Conservation (phyloP, 2,329 filamentous ascomycete genomes). For the Aspergillus bombycis region DNA sequence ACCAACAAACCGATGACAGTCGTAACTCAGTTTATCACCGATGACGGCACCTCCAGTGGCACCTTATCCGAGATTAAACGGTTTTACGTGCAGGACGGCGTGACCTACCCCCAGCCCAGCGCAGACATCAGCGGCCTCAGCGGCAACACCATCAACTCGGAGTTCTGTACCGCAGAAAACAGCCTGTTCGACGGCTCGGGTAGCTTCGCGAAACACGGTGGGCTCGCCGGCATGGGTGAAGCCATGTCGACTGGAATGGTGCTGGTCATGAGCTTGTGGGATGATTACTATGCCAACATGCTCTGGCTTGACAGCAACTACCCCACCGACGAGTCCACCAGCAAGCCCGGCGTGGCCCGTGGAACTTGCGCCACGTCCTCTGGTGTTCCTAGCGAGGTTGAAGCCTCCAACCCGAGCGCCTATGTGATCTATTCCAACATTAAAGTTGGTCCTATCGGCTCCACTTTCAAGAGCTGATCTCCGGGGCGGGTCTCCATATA, state of each 20-base stretch:
- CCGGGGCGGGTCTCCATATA: background rate
- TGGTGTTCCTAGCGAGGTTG: slow-evolving; percentile 56
- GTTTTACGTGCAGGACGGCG: slow-evolving; percentile 67
- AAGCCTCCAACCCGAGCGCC: slow-evolving; percentile 51
- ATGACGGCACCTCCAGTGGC: slow-evolving; percentile 54
- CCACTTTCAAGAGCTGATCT: slow-evolving; percentile 45
- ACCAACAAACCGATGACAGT: slow-evolving; percentile 65
- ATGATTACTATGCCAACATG: slow-evolving; percentile 71
- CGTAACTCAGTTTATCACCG: slow-evolving; percentile 67
- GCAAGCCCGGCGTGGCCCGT: slow-evolving; percentile 54
- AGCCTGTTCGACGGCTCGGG: slow-evolving; percentile 57
- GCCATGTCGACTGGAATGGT: slow-evolving; percentile 64
- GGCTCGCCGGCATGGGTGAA: slow-evolving; percentile 57
- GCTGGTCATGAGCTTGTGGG: slow-evolving; percentile 64
- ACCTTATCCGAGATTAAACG: slow-evolving; percentile 64
- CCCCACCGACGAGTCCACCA: slow-evolving; percentile 52
- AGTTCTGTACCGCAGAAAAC: slow-evolving; percentile 62
- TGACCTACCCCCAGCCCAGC: slow-evolving; percentile 57
- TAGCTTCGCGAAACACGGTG: slow-evolving; percentile 59
- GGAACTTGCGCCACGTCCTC: slow-evolving; percentile 58
- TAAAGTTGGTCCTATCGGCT: slow-evolving; percentile 60
- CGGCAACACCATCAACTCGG: slow-evolving; percentile 59
- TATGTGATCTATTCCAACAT: slow-evolving; percentile 64
- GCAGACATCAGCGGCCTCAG: slow-evolving; percentile 46
- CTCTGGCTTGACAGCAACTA: slow-evolving; percentile 73